Evolutionary conservation across 257 asterid genomes (phyloP).

Genomic region (Solanum raphanifolium): DNA sequence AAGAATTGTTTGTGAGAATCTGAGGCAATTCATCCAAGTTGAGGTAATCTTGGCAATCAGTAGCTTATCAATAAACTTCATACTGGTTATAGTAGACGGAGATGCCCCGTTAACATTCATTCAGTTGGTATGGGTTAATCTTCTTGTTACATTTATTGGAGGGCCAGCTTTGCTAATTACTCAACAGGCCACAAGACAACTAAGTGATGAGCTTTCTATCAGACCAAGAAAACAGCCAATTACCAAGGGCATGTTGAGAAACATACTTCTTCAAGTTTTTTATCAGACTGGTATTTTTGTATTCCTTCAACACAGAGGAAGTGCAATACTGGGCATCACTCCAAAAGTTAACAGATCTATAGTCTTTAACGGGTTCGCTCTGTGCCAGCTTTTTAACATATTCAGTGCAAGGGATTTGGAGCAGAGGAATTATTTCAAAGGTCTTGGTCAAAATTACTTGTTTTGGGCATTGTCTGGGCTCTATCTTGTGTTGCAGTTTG

Average conservation of each 20-base stretch:
- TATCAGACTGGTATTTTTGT: conserved; percentile 18
- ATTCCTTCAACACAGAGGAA: conserved; percentile 15
- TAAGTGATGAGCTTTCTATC: neutral
- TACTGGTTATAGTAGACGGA: neutral
- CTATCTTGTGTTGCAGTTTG: neutral
- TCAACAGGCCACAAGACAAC: neutral
- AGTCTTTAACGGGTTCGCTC: conserved; percentile 8
- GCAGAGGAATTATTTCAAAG: neutral
- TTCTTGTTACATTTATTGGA: conserved; percentile 15
- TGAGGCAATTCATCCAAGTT: conserved; percentile 17
- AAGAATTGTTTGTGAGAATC: conserved; percentile 12
- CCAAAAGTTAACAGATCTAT: neutral
- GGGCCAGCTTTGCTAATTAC: conserved; percentile 18
- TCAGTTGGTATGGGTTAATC: conserved; percentile 22
- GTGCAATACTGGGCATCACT: conserved; percentile 2
- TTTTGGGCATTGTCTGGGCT: neutral
- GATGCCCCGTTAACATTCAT: conserved; percentile 16
- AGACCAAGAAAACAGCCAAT: conserved; percentile 2
- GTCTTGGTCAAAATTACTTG: neutral
- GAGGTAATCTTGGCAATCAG: conserved; percentile 9
- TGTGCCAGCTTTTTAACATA: conserved; percentile 1
- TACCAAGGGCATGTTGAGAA: conserved; percentile 20
- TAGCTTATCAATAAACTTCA: conserved; percentile 13
- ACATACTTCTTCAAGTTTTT: conserved; percentile 15
- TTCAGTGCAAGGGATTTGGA: neutral